Conservation (phyloP, 2,329 filamentous ascomycete species). For the Aspergillus puulaauensis region DNA sequence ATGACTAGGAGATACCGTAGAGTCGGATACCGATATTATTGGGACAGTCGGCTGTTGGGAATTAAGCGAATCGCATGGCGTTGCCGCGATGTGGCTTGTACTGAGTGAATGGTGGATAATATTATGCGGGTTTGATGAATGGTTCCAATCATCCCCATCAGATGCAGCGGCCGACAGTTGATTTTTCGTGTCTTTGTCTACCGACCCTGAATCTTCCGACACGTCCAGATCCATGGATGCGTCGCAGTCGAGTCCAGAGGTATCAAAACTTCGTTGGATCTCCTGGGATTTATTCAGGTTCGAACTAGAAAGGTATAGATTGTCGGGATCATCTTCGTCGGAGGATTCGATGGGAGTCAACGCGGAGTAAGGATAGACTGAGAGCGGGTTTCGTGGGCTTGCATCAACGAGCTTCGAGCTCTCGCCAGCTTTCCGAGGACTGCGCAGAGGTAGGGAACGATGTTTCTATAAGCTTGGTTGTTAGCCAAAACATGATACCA, state of each 20-base stretch:
- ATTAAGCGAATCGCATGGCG: slow-evolving; percentile 1
- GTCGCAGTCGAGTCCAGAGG: slow-evolving; percentile 9
- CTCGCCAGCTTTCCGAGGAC: slow-evolving; percentile 24
- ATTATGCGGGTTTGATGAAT: slow-evolving; percentile 30
- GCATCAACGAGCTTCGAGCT: slow-evolving; percentile 18
- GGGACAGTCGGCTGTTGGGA: neutral
- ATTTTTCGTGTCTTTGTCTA: slow-evolving; percentile 12
- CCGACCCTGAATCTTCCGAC: slow-evolving; percentile 19
- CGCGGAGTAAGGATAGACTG: slow-evolving; percentile 11
- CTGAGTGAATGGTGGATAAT: slow-evolving; percentile 32
- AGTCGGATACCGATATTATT: neutral
- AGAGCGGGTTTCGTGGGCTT: slow-evolving; percentile 17
- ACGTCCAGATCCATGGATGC: slow-evolving; percentile 33
- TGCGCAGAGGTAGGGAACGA: slow-evolving; percentile 31
- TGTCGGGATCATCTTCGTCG: slow-evolving; percentile 23
- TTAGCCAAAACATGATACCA: slow-evolving; percentile 10
- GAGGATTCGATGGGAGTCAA: slow-evolving; percentile 40
- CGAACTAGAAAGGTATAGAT: neutral
- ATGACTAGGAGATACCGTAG: neutral
- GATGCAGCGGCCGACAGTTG: slow-evolving; percentile 5
- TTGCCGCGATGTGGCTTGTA: neutral
- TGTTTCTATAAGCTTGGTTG: slow-evolving; percentile 26
- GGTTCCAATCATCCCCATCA: slow-evolving; percentile 19
- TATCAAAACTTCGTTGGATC: slow-evolving; percentile 1
- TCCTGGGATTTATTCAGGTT: slow-evolving; percentile 2